Evolutionary conservation across 257 asterid species (phyloP).

Genomic region (Nicotiana tomentosiformis): DNA sequence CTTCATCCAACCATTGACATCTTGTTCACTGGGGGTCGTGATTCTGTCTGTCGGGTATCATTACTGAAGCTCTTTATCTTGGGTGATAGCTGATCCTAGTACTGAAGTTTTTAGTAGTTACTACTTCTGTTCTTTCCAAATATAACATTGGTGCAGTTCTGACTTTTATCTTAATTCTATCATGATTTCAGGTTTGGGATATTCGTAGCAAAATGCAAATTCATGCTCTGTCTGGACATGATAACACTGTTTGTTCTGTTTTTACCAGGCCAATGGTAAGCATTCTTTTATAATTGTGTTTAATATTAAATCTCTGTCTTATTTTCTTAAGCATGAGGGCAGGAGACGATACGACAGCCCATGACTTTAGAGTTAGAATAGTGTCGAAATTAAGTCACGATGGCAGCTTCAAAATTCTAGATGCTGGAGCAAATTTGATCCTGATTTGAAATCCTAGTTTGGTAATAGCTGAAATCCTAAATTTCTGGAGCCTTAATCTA

Average conservation of each 20-base stretch:
- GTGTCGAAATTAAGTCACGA: not conserved
- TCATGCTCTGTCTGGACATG: constrained; percentile 88
- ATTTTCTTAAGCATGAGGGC: not conserved
- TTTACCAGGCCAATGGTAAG: constrained; percentile 72
- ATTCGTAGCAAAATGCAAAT: constrained; percentile 92
- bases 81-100: not conserved
- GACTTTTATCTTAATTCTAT: not conserved
- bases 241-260: constrained; percentile 94
- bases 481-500: not conserved
- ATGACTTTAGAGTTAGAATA: not conserved
- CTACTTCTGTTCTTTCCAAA: constrained; percentile 41
- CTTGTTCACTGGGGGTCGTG: constrained; percentile 94
- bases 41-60: constrained; percentile 85
- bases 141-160: constrained; percentile 16
- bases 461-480: not conserved
- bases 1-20: constrained; percentile 91
- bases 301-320: not conserved
- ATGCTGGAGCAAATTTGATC: not conserved
- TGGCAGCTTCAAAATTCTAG: not conserved
- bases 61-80: not conserved
- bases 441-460: not conserved
- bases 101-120: not conserved
- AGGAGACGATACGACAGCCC: not conserved
- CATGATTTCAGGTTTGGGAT: constrained; percentile 51
- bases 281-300: not conserved